phyloP scores from a whole-genome alignment of 208 protist species.

The Crithidia acanthocephali region DNA sequence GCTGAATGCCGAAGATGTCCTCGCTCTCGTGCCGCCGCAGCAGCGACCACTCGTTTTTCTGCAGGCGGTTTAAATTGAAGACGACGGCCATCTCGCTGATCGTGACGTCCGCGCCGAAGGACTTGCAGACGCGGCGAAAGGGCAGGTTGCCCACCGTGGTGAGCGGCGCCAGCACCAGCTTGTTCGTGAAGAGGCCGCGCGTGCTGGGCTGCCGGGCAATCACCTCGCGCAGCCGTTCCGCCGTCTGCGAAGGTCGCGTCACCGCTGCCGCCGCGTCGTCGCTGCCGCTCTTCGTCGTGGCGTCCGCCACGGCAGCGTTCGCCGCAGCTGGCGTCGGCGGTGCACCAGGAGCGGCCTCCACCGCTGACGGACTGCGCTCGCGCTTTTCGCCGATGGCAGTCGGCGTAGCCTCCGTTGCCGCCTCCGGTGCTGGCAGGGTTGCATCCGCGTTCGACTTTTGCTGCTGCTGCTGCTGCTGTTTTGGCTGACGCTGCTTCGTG shows the following conservation, averaged over 20 bases:
- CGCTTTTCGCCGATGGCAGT: slow-evolving; percentile 20
- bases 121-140: slow-evolving; percentile 95
- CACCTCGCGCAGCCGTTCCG: slow-evolving; percentile 54
- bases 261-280: slow-evolving; percentile 16
- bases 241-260: slow-evolving; percentile 11
- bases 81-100: slow-evolving; percentile 96
- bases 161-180: slow-evolving; percentile 96
- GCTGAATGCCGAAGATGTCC: slow-evolving; percentile 96
- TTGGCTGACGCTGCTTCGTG: slow-evolving; percentile 23
- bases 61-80: slow-evolving; percentile 82
- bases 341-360: no score
- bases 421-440: neutral
- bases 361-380: slow-evolving; percentile 15
- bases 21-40: slow-evolving; percentile 94
- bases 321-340: neutral
- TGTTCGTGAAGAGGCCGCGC: slow-evolving; percentile 80
- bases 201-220: slow-evolving; percentile 34
- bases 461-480: slow-evolving; percentile 30
- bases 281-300: slow-evolving; percentile 27
- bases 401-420: neutral
- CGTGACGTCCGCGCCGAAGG: slow-evolving; percentile 94
- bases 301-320: slow-evolving; percentile 3
- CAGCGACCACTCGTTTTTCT: slow-evolving; percentile 94
- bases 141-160: slow-evolving; percentile 99
- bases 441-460: slow-evolving; percentile 4